phyloP scores from a whole-genome alignment of 2,329 filamentous ascomycete genomes.

The Sporothrix brunneoviolacea region DNA sequence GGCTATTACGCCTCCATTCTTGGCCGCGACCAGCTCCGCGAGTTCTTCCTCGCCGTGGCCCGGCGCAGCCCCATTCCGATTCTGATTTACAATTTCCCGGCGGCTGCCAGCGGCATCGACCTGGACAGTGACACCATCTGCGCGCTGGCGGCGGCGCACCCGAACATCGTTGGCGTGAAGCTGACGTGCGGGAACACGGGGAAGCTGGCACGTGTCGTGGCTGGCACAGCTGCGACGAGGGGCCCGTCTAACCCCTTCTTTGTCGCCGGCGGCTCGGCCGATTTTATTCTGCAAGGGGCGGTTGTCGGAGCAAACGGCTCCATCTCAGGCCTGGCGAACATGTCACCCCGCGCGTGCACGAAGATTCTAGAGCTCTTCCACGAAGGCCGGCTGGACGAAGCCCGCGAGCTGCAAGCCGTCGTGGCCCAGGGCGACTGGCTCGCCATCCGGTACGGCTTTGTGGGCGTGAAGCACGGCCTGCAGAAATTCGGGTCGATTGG shows the following conservation, averaged over 20 bases:
- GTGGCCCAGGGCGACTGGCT: constrained; percentile 41
- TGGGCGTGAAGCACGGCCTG: constrained; percentile 41
- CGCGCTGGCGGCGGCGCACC: constrained; percentile 40
- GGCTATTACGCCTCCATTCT: constrained; percentile 60
- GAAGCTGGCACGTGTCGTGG: constrained; percentile 45
- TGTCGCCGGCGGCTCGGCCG: constrained; percentile 65
- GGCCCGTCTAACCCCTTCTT: constrained; percentile 42
- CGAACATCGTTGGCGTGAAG: constrained; percentile 58
- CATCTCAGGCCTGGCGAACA: constrained; percentile 65
- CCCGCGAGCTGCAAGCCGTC: constrained; percentile 48
- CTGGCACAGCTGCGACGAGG: constrained; percentile 31
- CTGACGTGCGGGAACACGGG: constrained; percentile 59
- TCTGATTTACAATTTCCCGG: constrained; percentile 59
- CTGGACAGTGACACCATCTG: constrained; percentile 51
- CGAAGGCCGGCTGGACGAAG: constrained; percentile 51
- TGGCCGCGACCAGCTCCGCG: constrained; percentile 48
- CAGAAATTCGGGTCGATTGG: constrained; percentile 15
- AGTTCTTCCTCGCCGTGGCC: constrained; percentile 59
- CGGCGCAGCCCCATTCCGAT: constrained; percentile 51
- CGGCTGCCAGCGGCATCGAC: constrained; percentile 49
- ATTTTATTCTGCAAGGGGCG: constrained; percentile 66
- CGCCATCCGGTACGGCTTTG: constrained; percentile 42
- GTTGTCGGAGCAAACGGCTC: constrained; percentile 65
- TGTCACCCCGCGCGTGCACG: constrained; percentile 56
- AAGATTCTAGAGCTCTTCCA: constrained; percentile 54